Evolutionary conservation across 371 early-diverging fungal genomes (phyloP).

Genomic region (Sporodiniella umbellata): DNA sequence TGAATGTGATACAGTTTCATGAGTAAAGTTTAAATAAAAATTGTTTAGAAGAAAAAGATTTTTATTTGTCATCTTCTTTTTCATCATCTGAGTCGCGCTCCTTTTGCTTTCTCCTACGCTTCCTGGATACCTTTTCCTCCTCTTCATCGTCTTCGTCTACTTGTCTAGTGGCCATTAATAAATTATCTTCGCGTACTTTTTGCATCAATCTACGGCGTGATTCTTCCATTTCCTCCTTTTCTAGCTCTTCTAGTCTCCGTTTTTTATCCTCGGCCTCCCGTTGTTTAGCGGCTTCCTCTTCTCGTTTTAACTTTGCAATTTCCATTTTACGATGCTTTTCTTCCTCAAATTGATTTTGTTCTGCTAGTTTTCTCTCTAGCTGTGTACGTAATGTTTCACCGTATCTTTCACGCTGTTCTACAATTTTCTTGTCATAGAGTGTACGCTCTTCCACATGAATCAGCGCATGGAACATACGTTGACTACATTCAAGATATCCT

Average conservation of each 20-base stretch:
- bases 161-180: conserved; percentile 22
- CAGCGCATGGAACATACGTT: conserved; percentile 52
- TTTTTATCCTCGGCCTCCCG: conserved; percentile 24
- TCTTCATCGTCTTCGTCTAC: conserved; percentile 24
- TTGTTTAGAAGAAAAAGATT: too few species aligned
- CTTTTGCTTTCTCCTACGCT: conserved; percentile 14
- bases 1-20: too few species aligned
- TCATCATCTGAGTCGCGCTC: conserved; percentile 17
- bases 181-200: conserved; percentile 26
- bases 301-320: conserved; percentile 48
- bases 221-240: conserved; percentile 24
- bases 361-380: conserved; percentile 55
- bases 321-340: conserved; percentile 41
- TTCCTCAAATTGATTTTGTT: conserved; percentile 58
- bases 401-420: conserved; percentile 62
- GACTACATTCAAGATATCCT: conserved; percentile 55
- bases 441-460: conserved; percentile 53
- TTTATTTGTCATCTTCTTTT: conserved; percentile 7
- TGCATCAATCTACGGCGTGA: conserved; percentile 24
- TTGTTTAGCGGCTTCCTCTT: conserved; percentile 20
- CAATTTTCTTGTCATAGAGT: conserved; percentile 60
- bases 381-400: conserved; percentile 62
- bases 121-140: conserved; percentile 24
- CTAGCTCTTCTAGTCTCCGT: conserved; percentile 18
- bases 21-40: too few species aligned